Base-by-base conservation (phyloP, 495 filamentous ascomycete genomes). In the Sabuloglossum arenarium region DNA sequence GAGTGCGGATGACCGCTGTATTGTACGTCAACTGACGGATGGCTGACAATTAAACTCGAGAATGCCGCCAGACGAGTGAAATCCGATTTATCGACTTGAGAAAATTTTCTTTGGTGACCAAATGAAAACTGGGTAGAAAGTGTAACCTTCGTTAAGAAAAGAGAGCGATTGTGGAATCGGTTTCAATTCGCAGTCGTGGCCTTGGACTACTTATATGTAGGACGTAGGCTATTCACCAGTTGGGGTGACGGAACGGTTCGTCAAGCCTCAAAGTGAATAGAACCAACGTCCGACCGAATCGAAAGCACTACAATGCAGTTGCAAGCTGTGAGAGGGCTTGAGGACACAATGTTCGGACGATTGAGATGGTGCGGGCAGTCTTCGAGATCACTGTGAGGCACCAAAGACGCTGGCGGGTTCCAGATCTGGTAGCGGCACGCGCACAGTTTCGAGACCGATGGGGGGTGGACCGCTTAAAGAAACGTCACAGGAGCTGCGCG, bases 391-490 rank as follows among this genome's bases (percentile, higher is more conserved):
- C 4, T 1, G 53, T 37, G 24, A 30, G 53, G 53, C 31, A 54
- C 53, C 53, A 54, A 31, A 2, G 54, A 31, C 54, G 24, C 54
- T 37, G 37, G 54, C 34, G 34, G 30, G 42, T 43, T 47, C 43
- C 42, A 56, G 42, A 47, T 27, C 19, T 31, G 42, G 54, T 14
- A 56, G 54, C 39, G 54, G 54, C 54, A 56, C 54, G 54, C 54
- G 54, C 54, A 56, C 54, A 49, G 54, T 56, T 49, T 43, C 37
- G 53, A 54, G 53, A 54, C n/a, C 21, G 24, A 51, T 53, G 53
- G 23, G 53, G 53, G 30, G 19, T 8, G 19, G 30, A 5, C 53
- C 34, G 24, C 30, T 54, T 24, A 54, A 19, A 51, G 47, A 30
- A 51, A 51, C 47, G 47, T 51, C 47, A 51, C 47, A 51, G 28